Conservation (phyloP, 805 yeast genomes). For the Kluyveromyces wickerhamii region DNA sequence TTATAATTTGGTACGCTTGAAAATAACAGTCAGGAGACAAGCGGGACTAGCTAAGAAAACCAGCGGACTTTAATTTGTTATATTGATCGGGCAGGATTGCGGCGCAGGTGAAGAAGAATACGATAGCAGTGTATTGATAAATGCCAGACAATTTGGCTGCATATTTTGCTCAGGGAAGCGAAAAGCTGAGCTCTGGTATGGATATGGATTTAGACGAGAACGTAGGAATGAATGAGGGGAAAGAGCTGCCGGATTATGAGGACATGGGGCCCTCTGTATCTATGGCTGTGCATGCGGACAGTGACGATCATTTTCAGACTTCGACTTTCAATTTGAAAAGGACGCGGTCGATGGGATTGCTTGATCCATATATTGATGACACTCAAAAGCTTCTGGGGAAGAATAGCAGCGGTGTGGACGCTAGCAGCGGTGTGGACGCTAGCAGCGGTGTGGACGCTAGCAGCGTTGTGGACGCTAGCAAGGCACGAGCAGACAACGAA, state of each 20-base stretch:
- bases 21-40: too few species aligned
- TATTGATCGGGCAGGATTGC: too few species aligned
- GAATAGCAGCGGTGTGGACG: neutral
- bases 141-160: constrained; percentile 26
- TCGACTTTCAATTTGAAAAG: constrained; percentile 70
- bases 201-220: too few species aligned
- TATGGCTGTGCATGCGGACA: constrained; percentile 57
- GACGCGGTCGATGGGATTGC: constrained; percentile 73
- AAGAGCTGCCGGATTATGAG: constrained; percentile 15
- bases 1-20: too few species aligned
- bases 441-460: neutral
- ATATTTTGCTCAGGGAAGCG: constrained; percentile 16
- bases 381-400: constrained; percentile 32
- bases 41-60: too few species aligned
- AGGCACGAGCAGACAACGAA: constrained; percentile 2
- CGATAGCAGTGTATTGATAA: too few species aligned
- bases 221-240: neutral
- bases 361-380: constrained; percentile 60
- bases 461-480: neutral
- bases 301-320: constrained; percentile 60
- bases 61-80: too few species aligned
- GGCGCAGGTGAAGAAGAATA: too few species aligned
- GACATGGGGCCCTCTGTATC: constrained; percentile 36
- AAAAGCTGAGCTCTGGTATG: too few species aligned
- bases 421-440: neutral